Evolutionary conservation across 2,329 filamentous ascomycete species (phyloP).

Genomic region (Ophiobolus disseminans): DNA sequence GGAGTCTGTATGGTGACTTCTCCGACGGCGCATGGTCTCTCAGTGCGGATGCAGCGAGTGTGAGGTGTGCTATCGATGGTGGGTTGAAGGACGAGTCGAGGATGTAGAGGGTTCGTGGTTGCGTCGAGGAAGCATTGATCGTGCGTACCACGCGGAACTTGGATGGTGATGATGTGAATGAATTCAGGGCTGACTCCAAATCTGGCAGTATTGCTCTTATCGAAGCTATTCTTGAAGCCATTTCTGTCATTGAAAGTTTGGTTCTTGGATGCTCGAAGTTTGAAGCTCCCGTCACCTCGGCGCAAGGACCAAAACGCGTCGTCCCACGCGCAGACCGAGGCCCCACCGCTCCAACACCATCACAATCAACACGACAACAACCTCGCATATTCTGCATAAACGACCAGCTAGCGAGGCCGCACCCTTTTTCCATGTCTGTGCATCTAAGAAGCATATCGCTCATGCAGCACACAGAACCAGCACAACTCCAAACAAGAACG

Average conservation of each 20-base stretch:
- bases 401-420: too few species aligned
- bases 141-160: slow-evolving; percentile 47
- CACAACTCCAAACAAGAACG: background rate
- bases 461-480: background rate
- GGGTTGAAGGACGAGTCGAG: slow-evolving; percentile 73
- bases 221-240: slow-evolving; percentile 37
- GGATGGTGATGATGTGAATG: slow-evolving; percentile 41
- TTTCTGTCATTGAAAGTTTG: slow-evolving; percentile 24
- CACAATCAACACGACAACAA: too few species aligned
- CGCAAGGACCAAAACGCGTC: background rate
- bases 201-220: slow-evolving; percentile 40
- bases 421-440: too few species aligned
- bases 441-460: background rate
- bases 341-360: background rate
- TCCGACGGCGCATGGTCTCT: slow-evolving; percentile 44
- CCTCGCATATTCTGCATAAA: too few species aligned
- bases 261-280: background rate
- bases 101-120: slow-evolving; percentile 62
- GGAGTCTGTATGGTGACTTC: slow-evolving; percentile 54
- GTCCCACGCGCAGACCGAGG: background rate
- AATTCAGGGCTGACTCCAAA: slow-evolving; percentile 40
- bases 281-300: background rate
- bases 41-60: slow-evolving; percentile 62
- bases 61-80: slow-evolving; percentile 65
- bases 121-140: slow-evolving; percentile 38